Percentiles rank a stretch among this genome's conserved stretches.
Evolutionary conservation across 176 grass and related monocot genomes (phyloP).

Genomic region (Microstegium vimineum): DNA sequence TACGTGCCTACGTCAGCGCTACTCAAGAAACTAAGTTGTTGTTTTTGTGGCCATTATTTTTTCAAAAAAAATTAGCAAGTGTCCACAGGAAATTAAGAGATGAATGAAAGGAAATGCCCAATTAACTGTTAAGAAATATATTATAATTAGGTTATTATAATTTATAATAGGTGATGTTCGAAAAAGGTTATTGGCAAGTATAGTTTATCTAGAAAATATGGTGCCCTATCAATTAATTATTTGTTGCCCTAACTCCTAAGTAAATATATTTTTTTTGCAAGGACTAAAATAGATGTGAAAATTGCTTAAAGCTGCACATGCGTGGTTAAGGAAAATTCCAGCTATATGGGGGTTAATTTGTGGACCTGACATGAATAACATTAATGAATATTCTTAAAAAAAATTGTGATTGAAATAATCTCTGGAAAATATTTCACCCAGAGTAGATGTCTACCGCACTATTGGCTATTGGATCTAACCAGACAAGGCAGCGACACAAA

Average conservation of each 20-base stretch:
- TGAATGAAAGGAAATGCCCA: too few species aligned
- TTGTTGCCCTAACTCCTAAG: too few species aligned
- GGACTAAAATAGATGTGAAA: too few species aligned
- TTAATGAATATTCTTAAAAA: not conserved
- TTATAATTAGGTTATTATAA: too few species aligned
- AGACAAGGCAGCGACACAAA: slow-evolving; percentile 15
- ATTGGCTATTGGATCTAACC: slow-evolving; percentile 10
- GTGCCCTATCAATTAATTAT: too few species aligned
- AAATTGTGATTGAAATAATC: not conserved
- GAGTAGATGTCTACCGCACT: not conserved
- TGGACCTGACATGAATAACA: not conserved
- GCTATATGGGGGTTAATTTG: not conserved
- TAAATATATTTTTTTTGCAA: not conserved
- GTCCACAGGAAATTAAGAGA: not conserved
- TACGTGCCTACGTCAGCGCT: not conserved
- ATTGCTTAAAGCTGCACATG: not conserved
- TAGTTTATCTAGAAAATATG: too few species aligned
- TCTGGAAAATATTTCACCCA: not conserved
- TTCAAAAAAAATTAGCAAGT: not conserved
- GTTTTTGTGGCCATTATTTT: not conserved
- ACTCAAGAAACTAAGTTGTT: not conserved
- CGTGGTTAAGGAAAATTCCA: not conserved
- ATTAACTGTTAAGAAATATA: too few species aligned
- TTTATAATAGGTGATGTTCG: too few species aligned
- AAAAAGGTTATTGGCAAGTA: too few species aligned